Evolutionary conservation across 202 grass and related monocot genomes (phyloP).

Genomic region (Zoysia matrella): DNA sequence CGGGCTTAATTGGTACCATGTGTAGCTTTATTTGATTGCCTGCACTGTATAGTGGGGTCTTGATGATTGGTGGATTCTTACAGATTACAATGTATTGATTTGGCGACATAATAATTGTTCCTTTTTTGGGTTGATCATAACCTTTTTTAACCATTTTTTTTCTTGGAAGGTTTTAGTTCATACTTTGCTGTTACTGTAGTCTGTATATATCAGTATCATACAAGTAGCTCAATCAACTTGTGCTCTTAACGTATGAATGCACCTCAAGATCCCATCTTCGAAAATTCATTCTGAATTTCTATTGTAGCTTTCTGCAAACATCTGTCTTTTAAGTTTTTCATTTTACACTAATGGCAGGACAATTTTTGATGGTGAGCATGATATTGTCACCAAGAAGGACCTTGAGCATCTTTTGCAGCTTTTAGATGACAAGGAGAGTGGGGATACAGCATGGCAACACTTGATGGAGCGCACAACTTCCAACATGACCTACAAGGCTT

Average conservation of each 20-base stretch:
- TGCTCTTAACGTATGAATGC: constrained; percentile 11
- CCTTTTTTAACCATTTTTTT: not conserved
- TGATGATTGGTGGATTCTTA: not conserved
- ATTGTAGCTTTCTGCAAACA: constrained; percentile 4
- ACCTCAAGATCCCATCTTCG: not conserved
- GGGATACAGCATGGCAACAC: constrained; percentile 77
- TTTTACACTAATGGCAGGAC: constrained; percentile 37
- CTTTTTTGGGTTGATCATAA: not conserved
- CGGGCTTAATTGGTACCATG: not conserved
- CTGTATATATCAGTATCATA: constrained; percentile 5
- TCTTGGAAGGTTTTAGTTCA: not conserved
- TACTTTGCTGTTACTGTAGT: not conserved
- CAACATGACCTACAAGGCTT: constrained; percentile 96
- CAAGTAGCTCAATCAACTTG: not conserved
- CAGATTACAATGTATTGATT: not conserved
- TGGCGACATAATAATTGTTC: not conserved
- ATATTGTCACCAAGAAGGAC: constrained; percentile 78
- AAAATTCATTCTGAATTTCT: not conserved
- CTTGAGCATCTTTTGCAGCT: constrained; percentile 83
- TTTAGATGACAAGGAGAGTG: constrained; percentile 77
- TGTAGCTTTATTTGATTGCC: not conserved
- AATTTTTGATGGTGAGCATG: constrained; percentile 53
- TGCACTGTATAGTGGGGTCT: constrained; percentile 17
- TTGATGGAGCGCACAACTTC: constrained; percentile 89
- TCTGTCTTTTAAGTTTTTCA: constrained; percentile 7